phyloP scores from a whole-genome alignment of 257 asterid genomes.

The Solanum sitiens region DNA sequence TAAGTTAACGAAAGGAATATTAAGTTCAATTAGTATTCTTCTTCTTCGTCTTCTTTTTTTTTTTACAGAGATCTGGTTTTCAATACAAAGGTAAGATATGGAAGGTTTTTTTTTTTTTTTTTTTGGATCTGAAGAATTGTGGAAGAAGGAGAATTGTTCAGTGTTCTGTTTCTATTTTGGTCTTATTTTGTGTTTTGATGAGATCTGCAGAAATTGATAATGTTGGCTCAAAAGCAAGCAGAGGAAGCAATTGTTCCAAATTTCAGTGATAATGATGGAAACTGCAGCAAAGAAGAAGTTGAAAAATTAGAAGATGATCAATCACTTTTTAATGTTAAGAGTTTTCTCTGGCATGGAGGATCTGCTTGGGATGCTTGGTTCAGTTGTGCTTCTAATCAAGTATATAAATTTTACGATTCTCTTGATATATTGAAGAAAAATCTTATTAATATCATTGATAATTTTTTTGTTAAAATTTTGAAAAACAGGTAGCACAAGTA shows the following conservation, averaged over 20 bases:
- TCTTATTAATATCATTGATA: no score
- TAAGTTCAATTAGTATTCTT: neutral
- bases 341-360: conserved; percentile 94
- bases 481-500: conserved; percentile 82
- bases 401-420: no score
- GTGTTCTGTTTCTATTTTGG: neutral
- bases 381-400: conserved; percentile 96
- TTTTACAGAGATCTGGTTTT: conserved; percentile 15
- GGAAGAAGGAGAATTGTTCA: neutral
- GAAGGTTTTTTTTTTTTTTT: neutral
- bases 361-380: conserved; percentile 99
- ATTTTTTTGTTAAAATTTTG: neutral
- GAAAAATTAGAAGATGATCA: conserved; percentile 39
- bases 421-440: no score
- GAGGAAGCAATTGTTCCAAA: conserved; percentile 86
- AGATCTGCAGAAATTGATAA: conserved; percentile 17
- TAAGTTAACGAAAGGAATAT: neutral
- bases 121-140: conserved; percentile 22
- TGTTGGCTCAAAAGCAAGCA: conserved; percentile 76
- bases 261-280: conserved; percentile 38
- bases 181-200: conserved; percentile 13
- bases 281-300: conserved; percentile 15
- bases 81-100: conserved; percentile 15
- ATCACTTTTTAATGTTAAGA: conserved; percentile 48
- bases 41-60: neutral